phyloP scores from a whole-genome alignment of 139 green algal species.

The Limnomonas spitsbergensis region DNA sequence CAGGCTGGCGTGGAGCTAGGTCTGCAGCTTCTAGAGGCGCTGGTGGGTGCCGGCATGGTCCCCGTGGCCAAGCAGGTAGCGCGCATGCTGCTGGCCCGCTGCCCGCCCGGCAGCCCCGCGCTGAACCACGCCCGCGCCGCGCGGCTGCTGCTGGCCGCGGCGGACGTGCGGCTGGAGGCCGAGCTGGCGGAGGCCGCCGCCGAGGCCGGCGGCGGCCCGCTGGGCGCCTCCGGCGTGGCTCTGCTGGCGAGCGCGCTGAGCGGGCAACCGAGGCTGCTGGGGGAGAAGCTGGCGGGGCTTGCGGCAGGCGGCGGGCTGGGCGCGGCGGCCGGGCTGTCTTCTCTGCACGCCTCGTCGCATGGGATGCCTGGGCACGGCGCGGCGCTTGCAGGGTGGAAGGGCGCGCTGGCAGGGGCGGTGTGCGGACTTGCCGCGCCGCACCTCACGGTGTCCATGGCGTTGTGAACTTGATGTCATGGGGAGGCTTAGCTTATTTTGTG shows the following conservation, averaged over 20 bases:
- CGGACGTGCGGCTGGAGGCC: not conserved
- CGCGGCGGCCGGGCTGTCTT: not conserved
- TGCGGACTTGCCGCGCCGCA: not conserved
- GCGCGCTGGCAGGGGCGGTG: not conserved
- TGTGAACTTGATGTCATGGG: no score
- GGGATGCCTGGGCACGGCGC: not conserved
- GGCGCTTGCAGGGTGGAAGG: not conserved
- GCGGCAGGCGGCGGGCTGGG: conserved; percentile 1
- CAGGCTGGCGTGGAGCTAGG: conserved; percentile 14
- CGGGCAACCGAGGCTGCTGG: not conserved
- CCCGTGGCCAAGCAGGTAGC: conserved; percentile 24
- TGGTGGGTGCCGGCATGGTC: conserved; percentile 9
- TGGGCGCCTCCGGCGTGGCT: not conserved
- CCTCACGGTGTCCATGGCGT: not conserved
- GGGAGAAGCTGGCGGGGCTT: not conserved
- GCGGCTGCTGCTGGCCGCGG: not conserved
- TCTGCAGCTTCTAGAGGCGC: conserved; percentile 20
- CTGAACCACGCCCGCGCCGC: conserved; percentile 9
- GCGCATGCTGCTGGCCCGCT: conserved; percentile 13
- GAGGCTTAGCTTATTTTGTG: no score
- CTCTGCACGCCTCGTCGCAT: not conserved
- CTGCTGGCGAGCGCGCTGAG: not conserved
- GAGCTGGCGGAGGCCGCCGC: not conserved
- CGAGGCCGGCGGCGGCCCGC: not conserved
- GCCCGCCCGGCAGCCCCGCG: not conserved